phyloP scores from a whole-genome alignment of 2,329 filamentous ascomycete species.

The Immersiporthe knoxdaviesiana region DNA sequence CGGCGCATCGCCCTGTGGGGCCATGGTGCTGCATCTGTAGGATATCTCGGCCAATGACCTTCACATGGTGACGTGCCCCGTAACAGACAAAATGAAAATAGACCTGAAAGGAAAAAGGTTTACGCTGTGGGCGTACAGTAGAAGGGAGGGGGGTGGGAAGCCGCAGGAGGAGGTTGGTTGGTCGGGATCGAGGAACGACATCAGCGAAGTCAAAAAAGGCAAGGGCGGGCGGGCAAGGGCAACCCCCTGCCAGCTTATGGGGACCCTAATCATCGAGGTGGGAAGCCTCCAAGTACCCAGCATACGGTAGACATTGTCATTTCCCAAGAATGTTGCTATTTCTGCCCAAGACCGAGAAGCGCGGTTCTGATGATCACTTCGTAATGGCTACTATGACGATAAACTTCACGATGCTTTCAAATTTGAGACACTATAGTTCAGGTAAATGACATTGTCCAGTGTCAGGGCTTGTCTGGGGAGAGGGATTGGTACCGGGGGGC shows the following conservation, averaged over 20 bases:
- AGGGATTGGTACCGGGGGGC: not conserved
- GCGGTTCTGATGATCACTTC: not conserved
- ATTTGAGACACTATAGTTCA: not conserved
- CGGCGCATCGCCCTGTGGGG: conserved; percentile 2
- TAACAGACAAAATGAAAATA: not conserved
- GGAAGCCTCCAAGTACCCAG: not conserved
- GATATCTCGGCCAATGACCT: not conserved
- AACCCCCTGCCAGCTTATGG: not conserved
- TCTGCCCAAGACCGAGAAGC: not conserved
- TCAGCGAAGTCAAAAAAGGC: not conserved
- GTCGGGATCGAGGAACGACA: not conserved
- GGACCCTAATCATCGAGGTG: conserved; percentile 5
- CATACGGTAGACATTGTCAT: not conserved
- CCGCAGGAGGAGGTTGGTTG: not conserved
- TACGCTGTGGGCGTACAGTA: not conserved
- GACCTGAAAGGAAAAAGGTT: not conserved
- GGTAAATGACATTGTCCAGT: not conserved
- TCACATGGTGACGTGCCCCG: not conserved
- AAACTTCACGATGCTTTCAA: not conserved
- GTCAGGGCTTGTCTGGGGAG: not conserved
- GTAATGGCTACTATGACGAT: not conserved
- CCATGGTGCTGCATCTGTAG: not conserved
- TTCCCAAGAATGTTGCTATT: not conserved
- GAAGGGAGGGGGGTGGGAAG: not conserved
- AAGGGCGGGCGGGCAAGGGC: not conserved